phyloP scores from a whole-genome alignment of 2,329 filamentous ascomycete genomes.

The Sporothrix schenckii region DNA sequence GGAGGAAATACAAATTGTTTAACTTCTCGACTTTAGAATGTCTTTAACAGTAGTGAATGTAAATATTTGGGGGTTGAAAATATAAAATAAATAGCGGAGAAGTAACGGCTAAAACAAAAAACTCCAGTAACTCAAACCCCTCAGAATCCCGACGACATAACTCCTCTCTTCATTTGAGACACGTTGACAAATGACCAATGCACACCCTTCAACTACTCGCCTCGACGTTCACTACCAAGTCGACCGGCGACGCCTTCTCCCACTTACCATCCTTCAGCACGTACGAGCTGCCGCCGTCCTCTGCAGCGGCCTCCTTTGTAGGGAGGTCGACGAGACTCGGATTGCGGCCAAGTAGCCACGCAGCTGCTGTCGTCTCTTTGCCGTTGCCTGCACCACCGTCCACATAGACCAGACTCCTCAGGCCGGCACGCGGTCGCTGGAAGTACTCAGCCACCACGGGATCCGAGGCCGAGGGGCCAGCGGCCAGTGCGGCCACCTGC shows the following conservation, averaged over 20 bases:
- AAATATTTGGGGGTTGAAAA: not conserved
- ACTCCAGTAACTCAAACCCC: not conserved
- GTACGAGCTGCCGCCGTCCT: conserved; percentile 33
- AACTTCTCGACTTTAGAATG: not conserved
- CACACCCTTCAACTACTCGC: conserved; percentile 2
- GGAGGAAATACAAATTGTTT: too few relatives aligned
- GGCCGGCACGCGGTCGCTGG: conserved; percentile 39
- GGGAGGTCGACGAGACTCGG: conserved; percentile 36
- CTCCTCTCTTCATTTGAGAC: not conserved
- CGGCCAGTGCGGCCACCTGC: conserved; percentile 33
- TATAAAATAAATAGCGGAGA: not conserved
- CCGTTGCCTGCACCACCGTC: not conserved
- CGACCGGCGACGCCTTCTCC: conserved; percentile 34
- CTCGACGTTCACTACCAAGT: conserved; percentile 33
- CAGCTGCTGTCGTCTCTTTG: not conserved
- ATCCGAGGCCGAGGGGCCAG: conserved; percentile 31
- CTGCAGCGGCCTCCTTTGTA: not conserved
- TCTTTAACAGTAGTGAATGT: not conserved
- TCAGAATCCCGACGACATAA: not conserved
- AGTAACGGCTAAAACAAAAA: not conserved
- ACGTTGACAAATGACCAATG: not conserved
- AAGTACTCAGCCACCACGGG: conserved; percentile 36
- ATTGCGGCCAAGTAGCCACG: conserved; percentile 38
- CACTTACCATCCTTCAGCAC: conserved; percentile 37
- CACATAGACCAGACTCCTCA: conserved; percentile 39